phyloP scores from a whole-genome alignment of 2,329 filamentous ascomycete species.

The Fusarium decemcellulare region DNA sequence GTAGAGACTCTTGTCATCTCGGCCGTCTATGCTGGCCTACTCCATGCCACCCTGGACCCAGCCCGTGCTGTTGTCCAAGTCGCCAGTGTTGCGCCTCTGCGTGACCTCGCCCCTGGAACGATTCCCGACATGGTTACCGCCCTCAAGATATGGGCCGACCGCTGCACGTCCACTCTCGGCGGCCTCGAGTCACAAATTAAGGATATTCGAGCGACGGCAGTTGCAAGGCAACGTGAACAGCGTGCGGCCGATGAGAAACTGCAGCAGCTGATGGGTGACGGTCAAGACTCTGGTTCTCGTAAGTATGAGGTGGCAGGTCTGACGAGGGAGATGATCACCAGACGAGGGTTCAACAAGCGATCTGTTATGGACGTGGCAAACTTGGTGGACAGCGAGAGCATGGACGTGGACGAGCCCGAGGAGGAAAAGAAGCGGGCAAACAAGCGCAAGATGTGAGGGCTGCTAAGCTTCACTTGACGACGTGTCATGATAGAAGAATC shows the following conservation, averaged over 20 bases:
- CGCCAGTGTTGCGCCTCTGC: constrained; percentile 85
- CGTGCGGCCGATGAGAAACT: constrained; percentile 63
- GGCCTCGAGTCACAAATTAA: constrained; percentile 84
- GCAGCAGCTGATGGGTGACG: constrained; percentile 62
- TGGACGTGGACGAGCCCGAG: constrained; percentile 70
- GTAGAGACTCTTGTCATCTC: constrained; percentile 91
- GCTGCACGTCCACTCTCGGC: constrained; percentile 80
- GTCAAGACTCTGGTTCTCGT: constrained; percentile 59
- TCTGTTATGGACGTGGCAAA: constrained; percentile 60
- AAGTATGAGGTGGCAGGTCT: constrained; percentile 42
- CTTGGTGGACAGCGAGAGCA: constrained; percentile 62
- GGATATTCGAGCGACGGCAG: constrained; percentile 72
- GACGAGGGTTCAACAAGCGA: constrained; percentile 50
- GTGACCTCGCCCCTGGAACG: constrained; percentile 84
- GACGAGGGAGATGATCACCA: constrained; percentile 43
- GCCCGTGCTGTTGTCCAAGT: constrained; percentile 81
- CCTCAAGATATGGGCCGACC: constrained; percentile 81
- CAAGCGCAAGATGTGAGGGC: constrained; percentile 65
- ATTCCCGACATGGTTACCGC: constrained; percentile 77
- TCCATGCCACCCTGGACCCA: constrained; percentile 88
- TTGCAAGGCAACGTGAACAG: constrained; percentile 65
- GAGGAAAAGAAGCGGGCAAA: constrained; percentile 66
- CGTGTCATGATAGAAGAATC: constrained; percentile 9
- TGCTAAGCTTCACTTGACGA: background rate
- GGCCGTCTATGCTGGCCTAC: constrained; percentile 87